Evolutionary conservation across 1,284 basidiomycete species (phyloP), one percentile per base, ranked within the genome.

Genomic region (Apiotrichum akiyoshidainum): DNA sequence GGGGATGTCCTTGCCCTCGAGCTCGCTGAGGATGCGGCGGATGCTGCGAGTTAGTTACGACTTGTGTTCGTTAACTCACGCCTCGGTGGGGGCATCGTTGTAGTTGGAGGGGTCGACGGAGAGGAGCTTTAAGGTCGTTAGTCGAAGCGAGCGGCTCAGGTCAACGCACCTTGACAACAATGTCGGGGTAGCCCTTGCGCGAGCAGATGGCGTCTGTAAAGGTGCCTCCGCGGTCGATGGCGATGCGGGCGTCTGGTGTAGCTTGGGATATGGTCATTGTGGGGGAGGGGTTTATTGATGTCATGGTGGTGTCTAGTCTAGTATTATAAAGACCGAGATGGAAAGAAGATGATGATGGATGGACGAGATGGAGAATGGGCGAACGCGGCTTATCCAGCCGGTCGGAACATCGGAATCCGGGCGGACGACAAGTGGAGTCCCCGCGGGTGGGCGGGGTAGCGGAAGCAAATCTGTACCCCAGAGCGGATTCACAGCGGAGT

Each of bases 81-180:
- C 71, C 58, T 75, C 73, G 16, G 90, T 93, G 0, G 95, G 95
- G 0, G 95, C 95, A 80, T 99, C 95, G 2, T 81, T 77, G 78
- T 99, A 99, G 74, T 96, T 96, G 21, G 79, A 80, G 0, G 88
- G 86, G 77, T 91, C 91, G 71, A 91, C 88, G 0, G 91, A 93
- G 50, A 94, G 78, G 2, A 94, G 84, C 75, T 94, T 53, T 17
- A n/a, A n/a, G 49, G 34, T 5, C 35, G 37, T 51, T 44, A 58
- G 40, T 54, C 4, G 26, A 31, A 31, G 26, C 26, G 26, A 31
- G 7, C 7, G 7, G 3, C 26, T 31, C 26, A 31, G n/a, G n/a
- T 31, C 4, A 31, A 49, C 63, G 59, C 40, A 63, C 65, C 61
- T 69, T 69, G 47, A 72, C 52, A 26, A 71, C 68, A 37, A 71